Base-by-base conservation (phyloP, 164 flowering plant species). In the Malania oleifera region DNA sequence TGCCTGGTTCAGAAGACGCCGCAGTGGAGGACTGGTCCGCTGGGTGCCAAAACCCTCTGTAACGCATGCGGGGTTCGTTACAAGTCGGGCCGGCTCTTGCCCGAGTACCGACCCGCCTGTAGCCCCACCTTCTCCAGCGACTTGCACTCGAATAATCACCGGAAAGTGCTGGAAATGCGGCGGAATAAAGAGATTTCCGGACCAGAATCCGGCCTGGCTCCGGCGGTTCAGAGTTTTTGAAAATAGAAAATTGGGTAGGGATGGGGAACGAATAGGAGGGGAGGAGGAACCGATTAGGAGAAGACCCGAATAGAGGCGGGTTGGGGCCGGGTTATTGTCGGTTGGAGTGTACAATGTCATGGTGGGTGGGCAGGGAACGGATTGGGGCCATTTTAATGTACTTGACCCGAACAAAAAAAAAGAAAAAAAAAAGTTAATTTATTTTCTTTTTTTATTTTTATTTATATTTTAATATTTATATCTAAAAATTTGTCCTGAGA, bases 1-100 rank as follows among this genome's bases (percentile, higher is more conserved):
- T 84, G 90, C 53, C 77, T 73, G 3, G 90, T 80, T 0, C 81
- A 75, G 46, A 84, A 82, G 72, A 84, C 87, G 17, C 89, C 89
- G 3, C 86, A 84, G 75, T 84, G 90, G 90, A 40, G 90, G 66
- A 59, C 87, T 65, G 90, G 90, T 0, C 90, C 87, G 2, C 64
- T 64, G 13, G 90, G 90, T 3, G 66, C 90, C 17, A 84, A 84
- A 53, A 84, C 85, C 3, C 80, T 84, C 0, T 84, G 90, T 23
- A 84, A 82, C 57, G 90, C 90, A 0, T 82, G 87, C 41, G 87
- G 90, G 26, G 90, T 84, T 12, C 64, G 89, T 31, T 81, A 18
- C 71, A 83, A 83, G 64, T 83, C 89, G 38, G 89, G 89, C 17
- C 79, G 89, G 25, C 75, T 84, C 3, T 25, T 80, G 12, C 89